Evolutionary conservation across 306 rosid species (phyloP).

Genomic region (Oemleria cerasiformis): DNA sequence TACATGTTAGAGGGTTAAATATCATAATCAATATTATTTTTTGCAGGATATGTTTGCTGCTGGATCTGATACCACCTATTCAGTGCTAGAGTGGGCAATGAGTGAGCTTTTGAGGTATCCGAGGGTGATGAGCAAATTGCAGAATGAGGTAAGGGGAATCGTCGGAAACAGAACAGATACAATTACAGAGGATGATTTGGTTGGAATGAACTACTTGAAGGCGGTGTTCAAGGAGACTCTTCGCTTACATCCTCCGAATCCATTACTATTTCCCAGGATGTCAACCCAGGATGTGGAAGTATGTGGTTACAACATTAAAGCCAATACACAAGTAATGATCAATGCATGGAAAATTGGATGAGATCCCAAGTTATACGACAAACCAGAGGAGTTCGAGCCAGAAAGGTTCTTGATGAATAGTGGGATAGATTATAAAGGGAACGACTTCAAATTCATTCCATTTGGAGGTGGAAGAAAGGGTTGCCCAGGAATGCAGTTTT

Average conservation of each 20-base stretch:
- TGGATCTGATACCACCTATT: conserved; percentile 15
- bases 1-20: background rate
- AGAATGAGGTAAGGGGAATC: conserved; percentile 9
- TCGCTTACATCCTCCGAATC: conserved; percentile 19
- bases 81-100: conserved; percentile 20
- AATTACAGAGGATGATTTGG: conserved; percentile 12
- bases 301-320: background rate
- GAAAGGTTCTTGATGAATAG: conserved; percentile 22
- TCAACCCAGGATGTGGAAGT: background rate
- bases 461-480: conserved; percentile 31
- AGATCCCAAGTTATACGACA: conserved; percentile 12
- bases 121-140: conserved; percentile 13
- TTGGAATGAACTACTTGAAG: conserved; percentile 16
- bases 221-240: conserved; percentile 41
- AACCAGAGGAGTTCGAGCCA: conserved; percentile 7
- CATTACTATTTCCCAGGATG: conserved; percentile 1
- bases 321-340: conserved; percentile 1
- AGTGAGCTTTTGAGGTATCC: conserved; percentile 19
- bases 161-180: background rate
- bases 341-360: conserved; percentile 36
- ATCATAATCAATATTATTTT: background rate
- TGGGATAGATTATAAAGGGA: conserved; percentile 30
- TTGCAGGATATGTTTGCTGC: conserved; percentile 10
- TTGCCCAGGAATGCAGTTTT: conserved; percentile 36
- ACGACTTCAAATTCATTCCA: conserved; percentile 33